Conservation (phyloP, 495 filamentous ascomycete species). For the Articulospora tetracladia region DNA sequence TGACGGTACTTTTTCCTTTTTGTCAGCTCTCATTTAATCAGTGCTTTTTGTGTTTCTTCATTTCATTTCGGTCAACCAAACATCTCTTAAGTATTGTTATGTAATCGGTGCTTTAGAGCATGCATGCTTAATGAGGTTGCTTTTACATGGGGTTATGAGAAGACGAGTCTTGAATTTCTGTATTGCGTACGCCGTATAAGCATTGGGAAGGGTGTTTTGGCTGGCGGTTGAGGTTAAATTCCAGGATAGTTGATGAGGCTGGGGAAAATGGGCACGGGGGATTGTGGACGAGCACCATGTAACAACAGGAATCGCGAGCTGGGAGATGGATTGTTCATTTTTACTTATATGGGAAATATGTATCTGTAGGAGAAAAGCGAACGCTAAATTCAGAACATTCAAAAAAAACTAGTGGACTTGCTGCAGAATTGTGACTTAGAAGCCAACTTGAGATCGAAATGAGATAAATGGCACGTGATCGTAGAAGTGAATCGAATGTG, state of each 20-base stretch:
- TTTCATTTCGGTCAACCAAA: neutral
- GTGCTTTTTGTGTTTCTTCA: neutral
- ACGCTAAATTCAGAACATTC: slow-evolving; percentile 6
- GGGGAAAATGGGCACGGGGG: neutral
- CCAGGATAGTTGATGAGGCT: neutral
- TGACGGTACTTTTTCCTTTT: neutral
- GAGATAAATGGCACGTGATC: too few species aligned
- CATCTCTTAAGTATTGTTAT: slow-evolving; percentile 1
- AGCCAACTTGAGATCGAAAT: too few species aligned
- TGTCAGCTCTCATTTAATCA: slow-evolving; percentile 1
- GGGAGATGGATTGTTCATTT: slow-evolving; percentile 12
- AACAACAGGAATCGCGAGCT: slow-evolving; percentile 10
- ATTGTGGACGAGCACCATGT: slow-evolving; percentile 12
- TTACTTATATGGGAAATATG: slow-evolving; percentile 5
- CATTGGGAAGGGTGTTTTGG: slow-evolving; percentile 17
- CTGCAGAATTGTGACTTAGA: neutral
- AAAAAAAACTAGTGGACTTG: neutral
- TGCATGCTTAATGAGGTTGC: slow-evolving; percentile 20
- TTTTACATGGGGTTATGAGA: slow-evolving; percentile 17
- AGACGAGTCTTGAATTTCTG: slow-evolving; percentile 11
- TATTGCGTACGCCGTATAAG: slow-evolving; percentile 8
- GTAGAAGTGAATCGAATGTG: too few species aligned
- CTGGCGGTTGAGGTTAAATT: neutral
- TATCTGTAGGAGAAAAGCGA: slow-evolving; percentile 15
- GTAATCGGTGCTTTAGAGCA: slow-evolving; percentile 17